Conservation (phyloP, 2,329 filamentous ascomycete genomes). For the Ustulina deusta region DNA sequence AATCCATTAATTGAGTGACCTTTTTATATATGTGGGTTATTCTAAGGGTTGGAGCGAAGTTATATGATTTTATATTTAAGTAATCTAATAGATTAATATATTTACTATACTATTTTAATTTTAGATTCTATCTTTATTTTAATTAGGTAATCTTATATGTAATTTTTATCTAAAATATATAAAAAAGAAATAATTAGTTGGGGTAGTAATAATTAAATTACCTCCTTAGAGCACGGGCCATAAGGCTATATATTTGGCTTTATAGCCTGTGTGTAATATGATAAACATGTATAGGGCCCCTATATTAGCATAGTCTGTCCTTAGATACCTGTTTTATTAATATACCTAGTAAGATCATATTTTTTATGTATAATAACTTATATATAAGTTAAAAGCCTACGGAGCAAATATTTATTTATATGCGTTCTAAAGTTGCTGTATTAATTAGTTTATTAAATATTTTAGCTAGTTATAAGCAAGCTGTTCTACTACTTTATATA, state of each 20-base stretch:
- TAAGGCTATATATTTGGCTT: not conserved
- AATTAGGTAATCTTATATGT: no score
- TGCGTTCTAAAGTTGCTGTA: no score
- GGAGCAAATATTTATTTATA: not conserved
- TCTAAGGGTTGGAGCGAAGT: no score
- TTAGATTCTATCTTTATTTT: no score
- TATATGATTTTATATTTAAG: no score
- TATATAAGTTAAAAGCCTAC: conserved; percentile 1
- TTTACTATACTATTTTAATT: no score
- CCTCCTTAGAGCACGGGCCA: not conserved
- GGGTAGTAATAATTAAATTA: not conserved
- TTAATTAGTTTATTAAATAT: not conserved
- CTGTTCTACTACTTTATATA: no score
- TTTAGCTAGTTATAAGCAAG: not conserved
- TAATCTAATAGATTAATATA: no score
- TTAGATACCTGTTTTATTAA: not conserved
- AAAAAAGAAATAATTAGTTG: not conserved
- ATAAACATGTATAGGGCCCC: not conserved
- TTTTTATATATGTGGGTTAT: no score
- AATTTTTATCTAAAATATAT: not conserved
- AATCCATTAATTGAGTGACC: no score
- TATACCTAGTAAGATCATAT: conserved; percentile 1
- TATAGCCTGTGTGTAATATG: not conserved
- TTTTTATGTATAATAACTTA: no score
- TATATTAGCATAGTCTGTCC: conserved; percentile 2